These are phyloP conservation scores for Pisolithus microcarpus DNA, from an alignment of 768 basidiomycete genomes.

Conservation along the genomic window DNA sequence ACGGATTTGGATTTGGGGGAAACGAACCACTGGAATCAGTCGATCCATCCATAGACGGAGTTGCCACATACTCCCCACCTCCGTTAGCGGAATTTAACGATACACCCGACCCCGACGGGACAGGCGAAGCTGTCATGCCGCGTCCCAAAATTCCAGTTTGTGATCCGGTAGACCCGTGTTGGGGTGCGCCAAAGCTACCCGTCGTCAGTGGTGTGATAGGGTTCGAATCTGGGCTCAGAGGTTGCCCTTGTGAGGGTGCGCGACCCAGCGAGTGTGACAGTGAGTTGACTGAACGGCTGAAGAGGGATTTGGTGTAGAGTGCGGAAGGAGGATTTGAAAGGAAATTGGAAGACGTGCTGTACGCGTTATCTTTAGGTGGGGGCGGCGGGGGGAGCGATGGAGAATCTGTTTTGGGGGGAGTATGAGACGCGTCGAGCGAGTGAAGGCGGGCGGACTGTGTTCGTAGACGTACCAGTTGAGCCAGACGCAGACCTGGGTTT, in stretches of 20 bases:
- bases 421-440: not conserved
- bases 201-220: conserved; percentile 19
- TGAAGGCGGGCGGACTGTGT: too few species aligned
- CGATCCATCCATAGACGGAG: conserved; percentile 18
- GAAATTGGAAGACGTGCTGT: conserved; percentile 21
- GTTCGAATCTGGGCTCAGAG: conserved; percentile 8
- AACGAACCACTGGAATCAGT: conserved; percentile 22
- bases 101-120: conserved; percentile 11
- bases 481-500: conserved; percentile 24
- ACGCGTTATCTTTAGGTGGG: conserved; percentile 59
- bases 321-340: conserved; percentile 5
- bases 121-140: conserved; percentile 9
- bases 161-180: not conserved
- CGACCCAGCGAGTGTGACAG: conserved; percentile 33
- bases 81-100: conserved; percentile 13
- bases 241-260: not conserved
- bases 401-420: conserved; percentile 6
- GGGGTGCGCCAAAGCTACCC: conserved; percentile 1
- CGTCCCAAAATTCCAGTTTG: conserved; percentile 2
- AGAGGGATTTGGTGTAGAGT: conserved; percentile 28
- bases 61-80: conserved; percentile 6
- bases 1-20: conserved; percentile 10
- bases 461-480: not conserved
- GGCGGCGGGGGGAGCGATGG: conserved; percentile 44
- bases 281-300: conserved; percentile 40